Conservation (phyloP, 345 rosid genomes). For the Mallotus nudiflorus region DNA sequence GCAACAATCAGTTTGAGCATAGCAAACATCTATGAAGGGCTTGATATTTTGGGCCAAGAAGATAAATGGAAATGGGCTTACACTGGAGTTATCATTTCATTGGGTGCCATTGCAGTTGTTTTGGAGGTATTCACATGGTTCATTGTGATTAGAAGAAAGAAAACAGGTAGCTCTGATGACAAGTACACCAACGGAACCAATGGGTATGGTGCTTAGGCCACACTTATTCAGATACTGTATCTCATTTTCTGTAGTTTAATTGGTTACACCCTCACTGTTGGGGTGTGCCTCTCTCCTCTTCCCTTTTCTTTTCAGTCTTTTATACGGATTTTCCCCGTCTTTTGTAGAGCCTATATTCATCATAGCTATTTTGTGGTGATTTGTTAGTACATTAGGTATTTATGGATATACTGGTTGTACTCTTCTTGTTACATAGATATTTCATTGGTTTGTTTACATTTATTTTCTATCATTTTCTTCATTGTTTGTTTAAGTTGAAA, state of each 20-base stretch:
- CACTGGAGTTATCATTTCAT: conserved; percentile 50
- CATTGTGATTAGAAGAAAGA: conserved; percentile 62
- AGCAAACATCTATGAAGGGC: conserved; percentile 63
- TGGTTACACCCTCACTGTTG: no score
- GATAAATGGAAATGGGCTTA: conserved; percentile 63
- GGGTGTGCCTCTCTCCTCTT: not conserved
- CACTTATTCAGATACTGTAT: conserved; percentile 3
- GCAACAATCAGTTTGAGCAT: conserved; percentile 58
- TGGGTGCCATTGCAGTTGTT: conserved; percentile 46
- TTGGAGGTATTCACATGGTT: conserved; percentile 77
- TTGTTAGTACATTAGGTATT: not conserved
- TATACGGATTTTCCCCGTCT: not conserved
- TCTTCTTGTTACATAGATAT: not conserved
- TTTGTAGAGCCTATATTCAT: not conserved
- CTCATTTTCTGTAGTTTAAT: not conserved
- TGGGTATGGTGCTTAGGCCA: conserved; percentile 24
- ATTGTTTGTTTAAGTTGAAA: no score
- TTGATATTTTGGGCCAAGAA: conserved; percentile 54
- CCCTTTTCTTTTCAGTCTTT: not conserved
- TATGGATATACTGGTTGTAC: not conserved
- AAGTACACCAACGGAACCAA: conserved; percentile 40
- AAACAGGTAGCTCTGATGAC: conserved; percentile 26
- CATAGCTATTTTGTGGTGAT: not conserved
- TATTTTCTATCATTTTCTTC: not conserved
- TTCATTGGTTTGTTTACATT: not conserved